A percentile compares a stretch with the other conserved stretches of the same genome.
phyloP scores from a whole-genome alignment of 129 eudicot genomes.

The Ambrosia trifida region DNA sequence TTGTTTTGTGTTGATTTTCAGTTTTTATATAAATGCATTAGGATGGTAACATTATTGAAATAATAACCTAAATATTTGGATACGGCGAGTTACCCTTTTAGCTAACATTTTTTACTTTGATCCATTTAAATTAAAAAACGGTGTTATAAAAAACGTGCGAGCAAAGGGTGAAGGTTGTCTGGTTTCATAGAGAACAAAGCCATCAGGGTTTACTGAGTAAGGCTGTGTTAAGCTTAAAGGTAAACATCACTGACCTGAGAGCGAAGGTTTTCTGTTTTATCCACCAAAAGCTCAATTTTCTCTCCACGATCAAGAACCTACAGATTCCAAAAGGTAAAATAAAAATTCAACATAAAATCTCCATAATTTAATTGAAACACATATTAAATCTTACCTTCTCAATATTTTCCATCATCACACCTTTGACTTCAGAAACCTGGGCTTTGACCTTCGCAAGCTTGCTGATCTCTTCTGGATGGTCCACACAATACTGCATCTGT shows the following conservation, averaged over 20 bases:
- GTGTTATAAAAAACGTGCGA: neutral
- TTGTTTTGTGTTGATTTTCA: neutral
- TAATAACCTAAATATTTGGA: neutral
- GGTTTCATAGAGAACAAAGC: neutral
- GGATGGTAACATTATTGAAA: neutral
- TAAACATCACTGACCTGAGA: constrained; percentile 76
- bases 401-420: constrained; percentile 32
- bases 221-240: neutral
- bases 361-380: neutral
- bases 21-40: neutral
- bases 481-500: constrained; percentile 22
- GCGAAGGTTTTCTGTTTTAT: constrained; percentile 79
- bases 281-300: constrained; percentile 81
- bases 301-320: constrained; percentile 93
- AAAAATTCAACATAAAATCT: neutral
- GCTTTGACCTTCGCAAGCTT: constrained; percentile 91
- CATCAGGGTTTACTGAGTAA: neutral
- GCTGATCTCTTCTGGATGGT: constrained; percentile 26
- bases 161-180: neutral
- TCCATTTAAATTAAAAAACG: neutral
- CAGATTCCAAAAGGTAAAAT: constrained; percentile 15
- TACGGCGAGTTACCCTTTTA: neutral
- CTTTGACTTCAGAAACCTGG: constrained; percentile 93
- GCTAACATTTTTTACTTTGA: neutral
- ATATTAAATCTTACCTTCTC: constrained; percentile 53